Conservation (phyloP, 148 eudicot species). For the Amaranthus palmeri region DNA sequence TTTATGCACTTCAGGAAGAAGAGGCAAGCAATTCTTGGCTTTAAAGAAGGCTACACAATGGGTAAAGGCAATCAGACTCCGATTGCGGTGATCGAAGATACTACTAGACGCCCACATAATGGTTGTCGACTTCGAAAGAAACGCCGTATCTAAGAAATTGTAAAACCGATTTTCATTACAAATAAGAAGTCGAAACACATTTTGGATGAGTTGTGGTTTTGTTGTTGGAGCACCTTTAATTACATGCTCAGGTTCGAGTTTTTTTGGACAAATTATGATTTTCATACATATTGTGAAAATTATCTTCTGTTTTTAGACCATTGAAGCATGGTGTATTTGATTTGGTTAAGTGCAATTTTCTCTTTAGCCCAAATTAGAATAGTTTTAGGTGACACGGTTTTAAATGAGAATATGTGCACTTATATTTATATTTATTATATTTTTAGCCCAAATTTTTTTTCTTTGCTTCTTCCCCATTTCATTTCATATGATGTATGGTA, state of each 20-base stretch:
- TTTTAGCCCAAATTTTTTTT: no score
- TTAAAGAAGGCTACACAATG: constrained; percentile 71
- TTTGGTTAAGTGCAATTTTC: no score
- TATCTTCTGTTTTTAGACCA: not conserved
- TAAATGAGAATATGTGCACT: no score
- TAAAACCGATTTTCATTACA: not conserved
- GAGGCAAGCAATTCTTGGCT: constrained; percentile 69
- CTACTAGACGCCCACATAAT: constrained; percentile 82
- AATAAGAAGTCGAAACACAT: not conserved
- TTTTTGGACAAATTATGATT: not conserved
- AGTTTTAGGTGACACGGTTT: no score
- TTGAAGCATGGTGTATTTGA: not conserved
- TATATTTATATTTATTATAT: no score
- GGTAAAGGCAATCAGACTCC: constrained; percentile 56
- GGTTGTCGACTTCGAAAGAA: constrained; percentile 81
- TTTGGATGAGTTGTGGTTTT: constrained; percentile 3
- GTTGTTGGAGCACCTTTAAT: not conserved
- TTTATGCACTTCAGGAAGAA: constrained; percentile 77
- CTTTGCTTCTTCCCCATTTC: no score
- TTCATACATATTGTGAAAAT: no score
- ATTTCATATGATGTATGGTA: no score
- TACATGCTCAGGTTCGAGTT: not conserved
- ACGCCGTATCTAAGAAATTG: constrained; percentile 41
- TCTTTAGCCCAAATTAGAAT: no score
- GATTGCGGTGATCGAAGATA: constrained; percentile 71